These are phyloP conservation scores for Colletotrichum kahawae DNA, from an alignment of 2,329 filamentous ascomycete genomes.

Conservation along the genomic window DNA sequence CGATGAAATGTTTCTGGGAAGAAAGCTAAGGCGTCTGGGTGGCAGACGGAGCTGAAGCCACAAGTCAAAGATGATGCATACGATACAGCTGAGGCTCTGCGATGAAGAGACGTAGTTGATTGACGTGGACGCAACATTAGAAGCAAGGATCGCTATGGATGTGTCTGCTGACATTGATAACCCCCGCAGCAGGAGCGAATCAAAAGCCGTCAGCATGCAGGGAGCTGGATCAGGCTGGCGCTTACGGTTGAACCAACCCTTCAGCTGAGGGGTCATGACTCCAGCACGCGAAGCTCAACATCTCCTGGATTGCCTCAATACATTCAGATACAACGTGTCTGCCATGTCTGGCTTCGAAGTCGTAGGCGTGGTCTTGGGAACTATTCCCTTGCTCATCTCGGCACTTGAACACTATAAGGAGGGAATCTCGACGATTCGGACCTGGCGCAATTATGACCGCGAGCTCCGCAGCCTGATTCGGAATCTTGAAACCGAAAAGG, in stretches of 20 bases:
- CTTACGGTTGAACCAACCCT: neutral
- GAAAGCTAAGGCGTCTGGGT: neutral
- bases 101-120: neutral
- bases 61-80: no score
- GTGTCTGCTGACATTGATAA: neutral
- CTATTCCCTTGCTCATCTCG: conserved; percentile 23
- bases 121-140: neutral
- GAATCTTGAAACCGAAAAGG: conserved; percentile 28
- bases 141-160: no score
- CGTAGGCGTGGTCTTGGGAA: conserved; percentile 26
- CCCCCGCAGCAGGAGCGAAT: neutral
- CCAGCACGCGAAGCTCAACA: no score
- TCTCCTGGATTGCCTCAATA: no score
- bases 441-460: conserved; percentile 21
- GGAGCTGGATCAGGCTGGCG: neutral
- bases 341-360: conserved; percentile 29
- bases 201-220: neutral
- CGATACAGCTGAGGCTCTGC: no score
- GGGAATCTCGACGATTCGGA: conserved; percentile 22
- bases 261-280: neutral
- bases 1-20: no score
- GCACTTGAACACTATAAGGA: conserved; percentile 24
- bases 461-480: conserved; percentile 28
- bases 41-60: no score
- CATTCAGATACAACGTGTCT: no score